Conservation (phyloP, 495 filamentous ascomycete genomes). For the Aspergillus kassunensis region DNA sequence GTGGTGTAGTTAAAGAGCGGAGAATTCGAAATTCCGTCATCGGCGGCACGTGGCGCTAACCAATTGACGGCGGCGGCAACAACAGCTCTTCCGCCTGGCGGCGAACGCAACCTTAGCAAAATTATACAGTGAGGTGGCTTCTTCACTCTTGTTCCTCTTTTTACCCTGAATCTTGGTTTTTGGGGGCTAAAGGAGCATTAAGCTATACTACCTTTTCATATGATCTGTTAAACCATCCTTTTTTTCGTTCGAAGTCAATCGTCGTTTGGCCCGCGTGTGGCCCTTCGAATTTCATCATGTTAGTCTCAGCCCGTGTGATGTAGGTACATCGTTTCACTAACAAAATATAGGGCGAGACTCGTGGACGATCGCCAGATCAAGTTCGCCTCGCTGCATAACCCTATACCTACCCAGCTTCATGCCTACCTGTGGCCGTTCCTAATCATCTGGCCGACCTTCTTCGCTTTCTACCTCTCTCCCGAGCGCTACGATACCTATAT, state of each 20-base stretch:
- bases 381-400: constrained; percentile 81
- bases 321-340: constrained; percentile 20
- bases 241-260: constrained; percentile 8
- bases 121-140: constrained; percentile 43
- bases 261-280: constrained; percentile 33
- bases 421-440: constrained; percentile 89
- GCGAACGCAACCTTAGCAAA: constrained; percentile 35
- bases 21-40: constrained; percentile 22
- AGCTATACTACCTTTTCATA: constrained; percentile 19
- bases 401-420: constrained; percentile 75
- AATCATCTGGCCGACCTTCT: constrained; percentile 85
- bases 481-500: constrained; percentile 89
- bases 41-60: constrained; percentile 19
- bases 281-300: constrained; percentile 39
- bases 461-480: constrained; percentile 75
- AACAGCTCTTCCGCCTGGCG: constrained; percentile 16
- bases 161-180: constrained; percentile 3
- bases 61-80: constrained; percentile 16
- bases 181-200: not conserved
- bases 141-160: constrained; percentile 23
- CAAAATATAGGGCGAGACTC: constrained; percentile 59
- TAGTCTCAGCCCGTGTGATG: constrained; percentile 14
- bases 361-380: constrained; percentile 89
- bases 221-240: constrained; percentile 28
- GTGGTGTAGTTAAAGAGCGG: not conserved